Percentiles rank a stretch among this genome's conserved stretches.
phyloP scores from a whole-genome alignment of 495 filamentous ascomycete species.

The Penicillium steckii region DNA sequence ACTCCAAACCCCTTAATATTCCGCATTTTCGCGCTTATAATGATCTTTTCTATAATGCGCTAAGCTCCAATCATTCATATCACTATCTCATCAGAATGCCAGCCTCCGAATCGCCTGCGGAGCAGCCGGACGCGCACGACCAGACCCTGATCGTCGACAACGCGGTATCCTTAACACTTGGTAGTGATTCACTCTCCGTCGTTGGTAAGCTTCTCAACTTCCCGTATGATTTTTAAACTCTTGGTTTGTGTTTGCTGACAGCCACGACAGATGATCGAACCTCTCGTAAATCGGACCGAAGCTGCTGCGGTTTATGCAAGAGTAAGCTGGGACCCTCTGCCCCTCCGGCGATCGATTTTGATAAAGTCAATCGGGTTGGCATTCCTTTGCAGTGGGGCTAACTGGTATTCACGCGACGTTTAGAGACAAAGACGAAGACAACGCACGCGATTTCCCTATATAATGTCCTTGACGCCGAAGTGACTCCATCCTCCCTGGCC shows the following conservation, averaged over 20 bases:
- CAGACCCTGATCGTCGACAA: constrained; percentile 54
- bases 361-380: constrained; percentile 8
- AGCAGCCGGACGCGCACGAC: constrained; percentile 31
- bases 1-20: constrained; percentile 1
- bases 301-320: constrained; percentile 37
- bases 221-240: no score
- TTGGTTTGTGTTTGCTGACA: constrained; percentile 6
- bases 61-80: constrained; percentile 1
- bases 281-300: constrained; percentile 30
- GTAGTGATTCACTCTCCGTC: constrained; percentile 63
- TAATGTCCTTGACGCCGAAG: constrained; percentile 81
- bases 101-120: constrained; percentile 16
- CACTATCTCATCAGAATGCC: constrained; percentile 26
- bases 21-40: neutral
- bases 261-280: constrained; percentile 30
- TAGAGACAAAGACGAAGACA: constrained; percentile 29
- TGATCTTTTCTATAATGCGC: constrained; percentile 7
- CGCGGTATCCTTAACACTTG: constrained; percentile 60
- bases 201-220: constrained; percentile 45
- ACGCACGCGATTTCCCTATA: constrained; percentile 68
- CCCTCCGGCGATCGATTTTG: constrained; percentile 11
- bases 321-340: constrained; percentile 25
- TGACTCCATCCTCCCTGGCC: constrained; percentile 57
- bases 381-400: constrained; percentile 5
- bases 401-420: constrained; percentile 3